Base-by-base conservation (phyloP, 2,329 filamentous ascomycete species). In the Sporothrix humicola region DNA sequence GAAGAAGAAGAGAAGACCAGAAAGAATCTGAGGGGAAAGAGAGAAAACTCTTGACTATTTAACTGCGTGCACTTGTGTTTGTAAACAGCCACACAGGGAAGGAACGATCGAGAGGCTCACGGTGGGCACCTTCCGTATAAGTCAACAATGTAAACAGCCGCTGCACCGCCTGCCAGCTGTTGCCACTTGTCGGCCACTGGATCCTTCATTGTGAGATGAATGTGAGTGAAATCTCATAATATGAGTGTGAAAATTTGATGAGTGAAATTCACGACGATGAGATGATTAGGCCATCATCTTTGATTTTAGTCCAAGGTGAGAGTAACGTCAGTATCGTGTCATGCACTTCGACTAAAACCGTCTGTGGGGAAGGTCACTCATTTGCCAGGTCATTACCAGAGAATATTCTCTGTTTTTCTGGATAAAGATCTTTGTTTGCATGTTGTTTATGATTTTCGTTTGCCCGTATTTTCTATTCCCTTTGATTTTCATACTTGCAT, bases 41-140 rank as follows among this genome's bases (percentile, higher is more conserved):
- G 6, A n/a, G 31, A 5, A 37, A 37, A 7, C 31, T 37, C 31
- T 20, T 37, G 7, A n/a, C 61, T 10, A 23, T 44, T 31, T 26
- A 37, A 6, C 31, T 37, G 31, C 31, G 31, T 37, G 31, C 31
- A 37, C 31, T 6, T 13, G 61, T 26, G 26, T 54, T 56, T 44
- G 37, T 20, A 46, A 42, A 12, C 63, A 9, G 6, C 13, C 54
- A 50, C 20, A 50, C n/a, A 37, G 69, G 54, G 52, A 70, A 71
- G 69, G 69, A 26, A n/a, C 69, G 54, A 71, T 20, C 69, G 15
- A 48, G 54, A 46, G 37, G n/a, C 17, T 31, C 54, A 42, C 8
- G 20, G 7, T 8, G 20, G 20, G 54, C 69, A 4, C 69, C 54
- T 71, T 71, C 69, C 69, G 69, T 61, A 52, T 59, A 70, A 71